phyloP scores from a whole-genome alignment of 768 basidiomycete species.

The Tylopilus felleus region DNA sequence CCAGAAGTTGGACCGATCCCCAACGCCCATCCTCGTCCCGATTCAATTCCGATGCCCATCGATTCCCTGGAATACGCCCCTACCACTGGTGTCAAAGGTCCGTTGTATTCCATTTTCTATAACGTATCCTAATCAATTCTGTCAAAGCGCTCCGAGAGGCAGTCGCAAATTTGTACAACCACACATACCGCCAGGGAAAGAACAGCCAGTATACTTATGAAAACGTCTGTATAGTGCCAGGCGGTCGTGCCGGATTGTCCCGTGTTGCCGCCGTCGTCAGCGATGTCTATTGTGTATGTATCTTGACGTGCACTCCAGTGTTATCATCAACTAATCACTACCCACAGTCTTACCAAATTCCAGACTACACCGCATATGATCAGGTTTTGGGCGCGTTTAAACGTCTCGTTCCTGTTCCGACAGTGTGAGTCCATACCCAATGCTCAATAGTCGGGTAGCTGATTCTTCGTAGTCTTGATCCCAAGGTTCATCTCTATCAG shows the following conservation, averaged over 20 bases:
- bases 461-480: conserved; percentile 40
- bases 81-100: conserved; percentile 86
- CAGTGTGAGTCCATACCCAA: conserved; percentile 53
- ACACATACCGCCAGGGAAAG: conserved; percentile 80
- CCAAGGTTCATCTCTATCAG: conserved; percentile 32
- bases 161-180: conserved; percentile 87
- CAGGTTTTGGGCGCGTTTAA: conserved; percentile 84
- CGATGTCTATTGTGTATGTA: conserved; percentile 75
- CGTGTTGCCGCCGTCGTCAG: conserved; percentile 90
- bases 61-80: conserved; percentile 90
- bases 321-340: background rate
- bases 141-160: conserved; percentile 73
- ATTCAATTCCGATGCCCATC: conserved; percentile 57
- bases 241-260: conserved; percentile 86
- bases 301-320: background rate
- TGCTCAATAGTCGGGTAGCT: background rate
- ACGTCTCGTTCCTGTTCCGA: conserved; percentile 86
- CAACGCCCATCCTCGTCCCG: conserved; percentile 63
- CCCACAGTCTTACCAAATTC: conserved; percentile 77
- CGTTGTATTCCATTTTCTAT: conserved; percentile 1
- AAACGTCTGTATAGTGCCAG: conserved; percentile 94
- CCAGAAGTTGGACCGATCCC: conserved; percentile 88
- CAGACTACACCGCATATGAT: conserved; percentile 89
- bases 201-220: conserved; percentile 83
- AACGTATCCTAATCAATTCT: conserved; percentile 2